Conservation (phyloP, 805 yeast species). For the Saccharomycopsis sp. region DNA sequence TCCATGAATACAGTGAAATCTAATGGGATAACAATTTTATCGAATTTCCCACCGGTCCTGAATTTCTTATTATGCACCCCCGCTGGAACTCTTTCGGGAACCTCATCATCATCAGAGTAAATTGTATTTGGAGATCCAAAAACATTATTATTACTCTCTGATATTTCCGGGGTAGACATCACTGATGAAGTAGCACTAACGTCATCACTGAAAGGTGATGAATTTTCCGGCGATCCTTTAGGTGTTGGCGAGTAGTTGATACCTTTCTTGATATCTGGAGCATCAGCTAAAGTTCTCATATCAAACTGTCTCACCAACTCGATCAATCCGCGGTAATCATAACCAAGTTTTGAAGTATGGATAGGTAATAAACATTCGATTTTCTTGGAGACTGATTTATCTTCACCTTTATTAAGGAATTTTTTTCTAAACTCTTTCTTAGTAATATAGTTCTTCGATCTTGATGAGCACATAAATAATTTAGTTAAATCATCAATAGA, state of each 20-base stretch:
- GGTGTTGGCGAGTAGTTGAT: too few species aligned
- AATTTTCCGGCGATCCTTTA: too few species aligned
- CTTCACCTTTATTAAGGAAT: conserved; percentile 2
- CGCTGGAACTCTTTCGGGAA: neutral
- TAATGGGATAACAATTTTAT: neutral
- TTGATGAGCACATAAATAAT: neutral
- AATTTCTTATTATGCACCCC: neutral
- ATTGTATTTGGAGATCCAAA: neutral
- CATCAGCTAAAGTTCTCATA: neutral
- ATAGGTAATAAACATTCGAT: conserved; percentile 13
- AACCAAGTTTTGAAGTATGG: conserved; percentile 16
- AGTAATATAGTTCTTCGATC: conserved; percentile 7
- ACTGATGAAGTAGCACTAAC: neutral
- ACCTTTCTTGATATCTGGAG: neutral
- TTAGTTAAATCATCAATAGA: neutral
- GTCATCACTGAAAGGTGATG: neutral
- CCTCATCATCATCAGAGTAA: neutral
- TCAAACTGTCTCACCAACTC: neutral
- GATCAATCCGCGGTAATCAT: conserved; percentile 12
- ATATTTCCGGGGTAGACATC: neutral
- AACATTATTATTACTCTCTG: neutral
- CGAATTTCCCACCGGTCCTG: too few species aligned
- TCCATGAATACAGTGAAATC: neutral
- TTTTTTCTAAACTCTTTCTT: conserved; percentile 16
- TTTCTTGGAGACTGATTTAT: conserved; percentile 6